A percentile compares a stretch with the other conserved stretches of the same genome.
Conservation (phyloP, 1,139 yeast species). For the Sugiyamaella castrensis region DNA sequence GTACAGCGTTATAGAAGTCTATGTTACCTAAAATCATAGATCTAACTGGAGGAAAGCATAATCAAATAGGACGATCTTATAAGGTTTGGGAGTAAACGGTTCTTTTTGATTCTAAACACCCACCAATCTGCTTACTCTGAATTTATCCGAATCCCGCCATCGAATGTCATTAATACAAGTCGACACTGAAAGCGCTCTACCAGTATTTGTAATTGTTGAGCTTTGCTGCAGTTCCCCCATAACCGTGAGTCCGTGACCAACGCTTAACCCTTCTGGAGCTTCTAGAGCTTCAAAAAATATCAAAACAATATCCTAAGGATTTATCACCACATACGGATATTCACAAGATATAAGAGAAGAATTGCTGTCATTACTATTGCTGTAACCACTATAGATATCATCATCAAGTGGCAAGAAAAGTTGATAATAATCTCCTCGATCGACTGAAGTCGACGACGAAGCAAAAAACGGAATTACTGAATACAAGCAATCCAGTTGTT, state of each 20-base stretch:
- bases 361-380: too few relatives aligned
- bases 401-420: neutral
- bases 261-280: neutral
- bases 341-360: slow-evolving; percentile 4
- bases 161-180: slow-evolving; percentile 19
- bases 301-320: slow-evolving; percentile 5
- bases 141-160: slow-evolving; percentile 22
- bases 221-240: slow-evolving; percentile 26
- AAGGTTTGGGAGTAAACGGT: neutral
- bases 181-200: slow-evolving; percentile 23
- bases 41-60: neutral
- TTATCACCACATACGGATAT: slow-evolving; percentile 10
- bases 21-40: slow-evolving; percentile 1
- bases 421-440: too few relatives aligned
- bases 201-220: slow-evolving; percentile 18
- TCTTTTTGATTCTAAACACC: neutral
- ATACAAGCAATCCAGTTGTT: slow-evolving; percentile 5
- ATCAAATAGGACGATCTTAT: neutral
- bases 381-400: neutral
- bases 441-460: too few relatives aligned
- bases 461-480: slow-evolving; percentile 13
- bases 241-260: slow-evolving; percentile 1
- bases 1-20: too few relatives aligned
- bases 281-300: slow-evolving; percentile 1
- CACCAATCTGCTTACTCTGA: too few relatives aligned